Conservation (phyloP, 1,284 basidiomycete species). For the Tranzscheliella williamsii region DNA sequence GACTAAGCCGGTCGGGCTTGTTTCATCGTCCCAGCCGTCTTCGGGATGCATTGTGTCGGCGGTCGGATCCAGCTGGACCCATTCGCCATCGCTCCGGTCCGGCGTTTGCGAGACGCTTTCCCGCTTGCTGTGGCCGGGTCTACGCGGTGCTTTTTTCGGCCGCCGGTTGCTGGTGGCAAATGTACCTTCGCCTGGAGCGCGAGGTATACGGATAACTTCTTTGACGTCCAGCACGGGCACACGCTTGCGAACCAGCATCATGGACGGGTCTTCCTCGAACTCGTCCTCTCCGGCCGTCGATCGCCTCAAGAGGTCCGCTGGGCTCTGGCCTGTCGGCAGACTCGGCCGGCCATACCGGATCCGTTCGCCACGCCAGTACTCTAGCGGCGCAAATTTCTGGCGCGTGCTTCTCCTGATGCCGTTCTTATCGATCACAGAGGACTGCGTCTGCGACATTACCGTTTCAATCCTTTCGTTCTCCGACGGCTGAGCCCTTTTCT, state of each 20-base stretch:
- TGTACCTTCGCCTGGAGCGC: constrained; percentile 65
- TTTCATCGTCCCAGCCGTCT: constrained; percentile 81
- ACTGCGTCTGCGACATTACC: constrained; percentile 15
- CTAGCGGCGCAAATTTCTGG: constrained; percentile 75
- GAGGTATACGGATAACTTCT: constrained; percentile 77
- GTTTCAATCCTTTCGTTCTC: constrained; percentile 14
- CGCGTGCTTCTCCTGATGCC: constrained; percentile 77
- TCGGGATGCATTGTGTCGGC: constrained; percentile 62
- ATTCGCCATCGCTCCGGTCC: constrained; percentile 5
- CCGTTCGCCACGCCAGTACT: constrained; percentile 91
- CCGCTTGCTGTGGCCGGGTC: background rate
- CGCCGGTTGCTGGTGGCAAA: constrained; percentile 48
- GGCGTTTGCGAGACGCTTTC: background rate
- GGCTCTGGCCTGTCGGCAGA: constrained; percentile 16
- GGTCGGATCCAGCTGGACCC: constrained; percentile 64
- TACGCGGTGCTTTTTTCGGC: constrained; percentile 1
- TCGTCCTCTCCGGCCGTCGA: constrained; percentile 37
- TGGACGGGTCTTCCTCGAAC: constrained; percentile 40
- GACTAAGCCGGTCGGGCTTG: constrained; percentile 71
- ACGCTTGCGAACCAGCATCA: constrained; percentile 19
- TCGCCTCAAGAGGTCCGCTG: constrained; percentile 14
- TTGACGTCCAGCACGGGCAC: constrained; percentile 74
- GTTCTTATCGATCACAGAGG: constrained; percentile 58
- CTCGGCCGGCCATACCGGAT: constrained; percentile 69
- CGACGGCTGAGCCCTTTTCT: background rate